A percentile compares a stretch with the other conserved stretches of the same genome.
phyloP scores from a whole-genome alignment of 2,329 filamentous ascomycete genomes.

The Septoria petroselini region DNA sequence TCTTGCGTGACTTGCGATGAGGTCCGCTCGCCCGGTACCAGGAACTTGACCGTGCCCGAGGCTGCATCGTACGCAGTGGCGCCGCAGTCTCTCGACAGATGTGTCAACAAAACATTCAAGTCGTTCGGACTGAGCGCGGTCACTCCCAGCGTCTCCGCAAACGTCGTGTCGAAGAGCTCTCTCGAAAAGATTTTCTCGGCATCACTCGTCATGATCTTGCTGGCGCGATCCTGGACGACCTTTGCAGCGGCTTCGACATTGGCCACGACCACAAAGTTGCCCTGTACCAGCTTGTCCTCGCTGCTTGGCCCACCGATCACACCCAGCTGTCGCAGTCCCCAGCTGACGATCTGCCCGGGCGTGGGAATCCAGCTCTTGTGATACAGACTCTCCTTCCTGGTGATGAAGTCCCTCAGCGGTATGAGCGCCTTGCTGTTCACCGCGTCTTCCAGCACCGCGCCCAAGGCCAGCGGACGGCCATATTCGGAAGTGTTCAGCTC shows the following conservation, averaged over 20 bases:
- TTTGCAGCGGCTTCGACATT: slow-evolving; percentile 56
- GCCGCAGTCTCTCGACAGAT: slow-evolving; percentile 53
- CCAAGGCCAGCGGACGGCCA: slow-evolving; percentile 76
- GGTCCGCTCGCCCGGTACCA: slow-evolving; percentile 48
- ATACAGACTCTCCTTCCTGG: slow-evolving; percentile 67
- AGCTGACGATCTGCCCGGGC: slow-evolving; percentile 67
- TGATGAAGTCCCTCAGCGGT: slow-evolving; percentile 65
- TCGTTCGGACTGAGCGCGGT: slow-evolving; percentile 39
- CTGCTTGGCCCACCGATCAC: slow-evolving; percentile 19
- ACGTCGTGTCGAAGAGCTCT: slow-evolving; percentile 33
- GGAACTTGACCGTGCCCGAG: slow-evolving; percentile 68
- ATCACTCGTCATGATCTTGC: slow-evolving; percentile 35
- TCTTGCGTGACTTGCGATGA: slow-evolving; percentile 64
- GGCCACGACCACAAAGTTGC: slow-evolving; percentile 63
- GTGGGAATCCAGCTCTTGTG: slow-evolving; percentile 64
- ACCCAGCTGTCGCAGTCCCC: slow-evolving; percentile 66
- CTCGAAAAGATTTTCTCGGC: slow-evolving; percentile 37
- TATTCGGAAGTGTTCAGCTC: slow-evolving; percentile 73
- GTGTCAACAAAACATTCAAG: slow-evolving; percentile 49
- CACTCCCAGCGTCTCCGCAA: slow-evolving; percentile 28
- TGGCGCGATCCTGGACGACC: slow-evolving; percentile 38
- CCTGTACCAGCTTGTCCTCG: slow-evolving; percentile 58
- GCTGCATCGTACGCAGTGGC: slow-evolving; percentile 32
- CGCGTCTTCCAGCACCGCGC: slow-evolving; percentile 74
- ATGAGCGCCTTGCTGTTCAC: slow-evolving; percentile 67